These are phyloP conservation scores for Pilatotrama ljubarskyi DNA, from an alignment of 768 basidiomycete genomes.

Conservation along the genomic window DNA sequence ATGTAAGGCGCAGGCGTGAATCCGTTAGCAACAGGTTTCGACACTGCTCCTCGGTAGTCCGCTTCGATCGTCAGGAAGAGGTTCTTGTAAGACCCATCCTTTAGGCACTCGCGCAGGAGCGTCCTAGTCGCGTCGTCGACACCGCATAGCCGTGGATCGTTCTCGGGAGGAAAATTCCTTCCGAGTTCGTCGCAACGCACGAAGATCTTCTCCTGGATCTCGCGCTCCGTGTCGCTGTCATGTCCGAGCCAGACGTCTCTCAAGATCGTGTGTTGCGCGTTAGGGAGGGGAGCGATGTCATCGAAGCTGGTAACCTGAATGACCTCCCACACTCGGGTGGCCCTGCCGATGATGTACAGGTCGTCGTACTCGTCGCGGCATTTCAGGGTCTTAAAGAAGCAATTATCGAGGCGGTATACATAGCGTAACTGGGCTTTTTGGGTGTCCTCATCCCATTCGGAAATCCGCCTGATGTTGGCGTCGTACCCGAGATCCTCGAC, in stretches of 20 bases:
- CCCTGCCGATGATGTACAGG: background rate
- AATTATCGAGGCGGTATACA: background rate
- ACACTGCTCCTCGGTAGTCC: slow-evolving; percentile 1
- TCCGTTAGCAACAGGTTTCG: background rate
- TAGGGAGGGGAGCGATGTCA: background rate
- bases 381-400: background rate
- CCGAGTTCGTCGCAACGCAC: slow-evolving; percentile 1
- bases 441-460: background rate
- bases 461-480: background rate
- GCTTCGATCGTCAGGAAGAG: slow-evolving; percentile 3
- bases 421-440: background rate
- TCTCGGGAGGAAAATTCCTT: background rate
- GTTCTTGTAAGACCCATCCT: background rate
- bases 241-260: slow-evolving; percentile 4
- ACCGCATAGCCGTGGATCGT: background rate
- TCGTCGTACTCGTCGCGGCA: background rate
- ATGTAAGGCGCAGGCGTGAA: background rate
- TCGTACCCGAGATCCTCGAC: slow-evolving; percentile 7
- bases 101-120: background rate
- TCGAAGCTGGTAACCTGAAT: slow-evolving; percentile 1
- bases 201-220: slow-evolving; percentile 5
- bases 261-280: no score
- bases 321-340: slow-evolving; percentile 2
- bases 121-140: background rate
- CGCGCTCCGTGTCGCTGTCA: background rate